phyloP scores from a whole-genome alignment of 2,329 filamentous ascomycete genomes.

The Alternaria consortialis region DNA sequence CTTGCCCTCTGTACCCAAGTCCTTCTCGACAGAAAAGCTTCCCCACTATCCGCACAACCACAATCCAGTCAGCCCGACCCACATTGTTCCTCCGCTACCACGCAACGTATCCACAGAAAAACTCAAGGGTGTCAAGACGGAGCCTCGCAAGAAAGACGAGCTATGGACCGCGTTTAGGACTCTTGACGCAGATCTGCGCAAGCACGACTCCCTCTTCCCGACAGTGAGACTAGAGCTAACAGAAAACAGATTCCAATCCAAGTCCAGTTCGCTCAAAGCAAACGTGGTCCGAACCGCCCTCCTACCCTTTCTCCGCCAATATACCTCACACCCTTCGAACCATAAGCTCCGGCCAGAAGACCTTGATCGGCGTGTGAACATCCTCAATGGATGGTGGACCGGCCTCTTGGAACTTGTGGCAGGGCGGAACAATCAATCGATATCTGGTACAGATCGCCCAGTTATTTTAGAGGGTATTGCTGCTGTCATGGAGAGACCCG shows the following conservation, averaged over 20 bases:
- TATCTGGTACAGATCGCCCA: constrained; percentile 85
- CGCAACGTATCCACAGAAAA: constrained; percentile 54
- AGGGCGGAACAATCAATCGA: constrained; percentile 75
- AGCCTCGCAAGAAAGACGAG: constrained; percentile 70
- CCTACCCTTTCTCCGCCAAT: constrained; percentile 78
- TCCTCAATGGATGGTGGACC: constrained; percentile 92
- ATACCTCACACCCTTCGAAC: constrained; percentile 73
- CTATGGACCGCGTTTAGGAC: constrained; percentile 73
- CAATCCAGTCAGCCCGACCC: constrained; percentile 45
- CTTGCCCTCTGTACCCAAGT: constrained; percentile 56
- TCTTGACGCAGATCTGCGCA: constrained; percentile 74
- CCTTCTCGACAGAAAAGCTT: constrained; percentile 60
- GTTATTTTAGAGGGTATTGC: constrained; percentile 80
- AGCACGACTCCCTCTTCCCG: constrained; percentile 54
- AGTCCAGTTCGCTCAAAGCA: constrained; percentile 77
- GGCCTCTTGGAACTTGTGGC: constrained; percentile 83
- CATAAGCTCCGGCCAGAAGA: constrained; percentile 76
- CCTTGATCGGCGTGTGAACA: constrained; percentile 78
- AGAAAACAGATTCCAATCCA: constrained; percentile 69
- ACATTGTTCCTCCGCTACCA: constrained; percentile 54
- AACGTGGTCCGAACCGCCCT: constrained; percentile 76
- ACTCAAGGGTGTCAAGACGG: constrained; percentile 49
- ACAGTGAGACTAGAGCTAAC: constrained; percentile 10
- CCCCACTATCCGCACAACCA: constrained; percentile 49
- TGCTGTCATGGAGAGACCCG: constrained; percentile 84